Percentiles rank a stretch among this genome's conserved stretches.
Evolutionary conservation across 2,329 filamentous ascomycete species (phyloP).

Genomic region (Claviceps purpurea): DNA sequence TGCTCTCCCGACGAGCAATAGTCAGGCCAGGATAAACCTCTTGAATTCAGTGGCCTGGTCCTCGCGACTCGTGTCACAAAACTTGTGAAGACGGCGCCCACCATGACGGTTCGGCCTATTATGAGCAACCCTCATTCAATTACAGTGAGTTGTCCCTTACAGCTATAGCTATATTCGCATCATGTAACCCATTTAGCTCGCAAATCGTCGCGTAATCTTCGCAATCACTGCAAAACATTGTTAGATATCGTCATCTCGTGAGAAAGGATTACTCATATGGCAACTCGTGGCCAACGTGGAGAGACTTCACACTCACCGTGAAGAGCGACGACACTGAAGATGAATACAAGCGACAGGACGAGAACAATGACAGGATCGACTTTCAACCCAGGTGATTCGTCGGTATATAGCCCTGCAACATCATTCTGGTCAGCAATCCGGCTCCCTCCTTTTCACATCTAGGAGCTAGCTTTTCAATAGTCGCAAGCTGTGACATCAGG

Average conservation of each 20-base stretch:
- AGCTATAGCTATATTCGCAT: background rate
- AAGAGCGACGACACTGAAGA: conserved; percentile 94
- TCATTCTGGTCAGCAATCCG: conserved; percentile 8
- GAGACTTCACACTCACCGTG: conserved; percentile 33
- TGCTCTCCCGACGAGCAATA: background rate
- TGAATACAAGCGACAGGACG: conserved; percentile 92
- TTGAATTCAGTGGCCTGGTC: background rate
- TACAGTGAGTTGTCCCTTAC: background rate
- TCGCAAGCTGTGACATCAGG: background rate
- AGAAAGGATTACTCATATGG: background rate
- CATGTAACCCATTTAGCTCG: conserved; percentile 31
- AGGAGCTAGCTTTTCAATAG: background rate
- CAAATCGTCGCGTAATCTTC: conserved; percentile 86
- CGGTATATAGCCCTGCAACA: conserved; percentile 73
- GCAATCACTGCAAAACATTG: conserved; percentile 57
- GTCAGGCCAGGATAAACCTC: background rate
- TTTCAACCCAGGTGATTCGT: conserved; percentile 93
- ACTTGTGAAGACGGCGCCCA: background rate
- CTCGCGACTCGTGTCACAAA: background rate
- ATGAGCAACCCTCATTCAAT: background rate
- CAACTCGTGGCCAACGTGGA: background rate
- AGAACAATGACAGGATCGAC: conserved; percentile 96
- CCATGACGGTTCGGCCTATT: background rate
- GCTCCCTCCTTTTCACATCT: background rate
- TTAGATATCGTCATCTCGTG: background rate